These are phyloP conservation scores for Fonsecaea nubica DNA, from an alignment of 2,329 filamentous ascomycete genomes.

Conservation along the genomic window DNA sequence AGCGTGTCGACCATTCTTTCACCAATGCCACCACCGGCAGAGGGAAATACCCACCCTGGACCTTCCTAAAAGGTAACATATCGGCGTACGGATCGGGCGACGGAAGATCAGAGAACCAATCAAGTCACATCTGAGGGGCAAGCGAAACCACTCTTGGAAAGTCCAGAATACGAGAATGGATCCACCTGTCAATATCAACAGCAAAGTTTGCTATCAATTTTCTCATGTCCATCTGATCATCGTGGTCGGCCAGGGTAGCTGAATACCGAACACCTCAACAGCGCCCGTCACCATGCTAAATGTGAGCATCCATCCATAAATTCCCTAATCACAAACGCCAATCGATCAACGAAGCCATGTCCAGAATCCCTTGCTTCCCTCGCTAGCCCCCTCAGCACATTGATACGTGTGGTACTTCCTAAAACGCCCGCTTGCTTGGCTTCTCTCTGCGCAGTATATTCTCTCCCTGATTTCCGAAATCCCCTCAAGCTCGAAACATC, in stretches of 20 bases:
- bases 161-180: conserved; percentile 14
- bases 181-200: neutral
- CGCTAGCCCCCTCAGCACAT: neutral
- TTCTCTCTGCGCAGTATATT: neutral
- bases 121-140: neutral
- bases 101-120: neutral
- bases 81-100: neutral
- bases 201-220: neutral
- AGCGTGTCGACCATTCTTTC: neutral
- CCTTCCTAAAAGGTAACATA: conserved; percentile 7
- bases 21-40: neutral
- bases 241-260: neutral
- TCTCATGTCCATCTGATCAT: conserved; percentile 1
- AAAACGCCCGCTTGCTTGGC: neutral
- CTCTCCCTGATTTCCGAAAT: neutral
- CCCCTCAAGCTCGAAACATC: conserved; percentile 56
- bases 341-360: neutral
- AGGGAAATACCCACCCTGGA: conserved; percentile 5
- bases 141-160: conserved; percentile 10
- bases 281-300: conserved; percentile 1
- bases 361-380: neutral
- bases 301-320: neutral
- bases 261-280: neutral
- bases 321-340: neutral
- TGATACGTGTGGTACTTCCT: neutral